A percentile compares a stretch with the other conserved stretches of the same genome.
Evolutionary conservation across 805 yeast genomes (phyloP).

Genomic region (Ogataea allantospora): DNA sequence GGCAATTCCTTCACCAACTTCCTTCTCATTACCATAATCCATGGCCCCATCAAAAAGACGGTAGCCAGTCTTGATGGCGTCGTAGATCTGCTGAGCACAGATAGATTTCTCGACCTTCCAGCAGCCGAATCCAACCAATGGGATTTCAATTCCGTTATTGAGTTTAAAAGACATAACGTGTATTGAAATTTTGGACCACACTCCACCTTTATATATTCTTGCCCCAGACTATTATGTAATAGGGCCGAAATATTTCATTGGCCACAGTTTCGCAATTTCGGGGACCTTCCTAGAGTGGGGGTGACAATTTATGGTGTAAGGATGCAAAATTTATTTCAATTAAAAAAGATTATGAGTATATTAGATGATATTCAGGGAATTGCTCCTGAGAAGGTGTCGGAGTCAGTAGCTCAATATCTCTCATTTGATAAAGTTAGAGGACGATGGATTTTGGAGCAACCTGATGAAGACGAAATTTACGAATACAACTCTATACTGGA

Average conservation of each 20-base stretch:
- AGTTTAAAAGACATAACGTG: conserved; percentile 24
- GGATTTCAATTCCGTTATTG: conserved; percentile 41
- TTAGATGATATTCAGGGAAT: conserved; percentile 22
- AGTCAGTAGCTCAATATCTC: conserved; percentile 25
- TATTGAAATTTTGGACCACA: background rate
- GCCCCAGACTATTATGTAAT: no score
- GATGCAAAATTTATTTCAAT: background rate
- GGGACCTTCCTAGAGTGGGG: background rate
- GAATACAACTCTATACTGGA: conserved; percentile 33
- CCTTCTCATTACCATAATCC: conserved; percentile 71
- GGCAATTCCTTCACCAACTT: conserved; percentile 58
- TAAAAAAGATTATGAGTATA: conserved; percentile 4
- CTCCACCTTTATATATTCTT: background rate
- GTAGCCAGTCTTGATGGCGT: conserved; percentile 84
- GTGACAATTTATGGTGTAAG: background rate
- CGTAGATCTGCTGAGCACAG: conserved; percentile 57
- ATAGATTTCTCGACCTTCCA: conserved; percentile 53
- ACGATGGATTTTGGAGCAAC: conserved; percentile 39
- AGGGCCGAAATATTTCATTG: background rate
- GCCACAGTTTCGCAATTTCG: background rate
- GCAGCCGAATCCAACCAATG: conserved; percentile 56
- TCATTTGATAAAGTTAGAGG: conserved; percentile 33
- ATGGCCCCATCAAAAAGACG: conserved; percentile 70
- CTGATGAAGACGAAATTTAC: conserved; percentile 26
- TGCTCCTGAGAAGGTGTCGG: conserved; percentile 20